Percentiles rank a stretch among this genome's conserved stretches.
These are phyloP conservation scores for Nemania serpens DNA, from an alignment of 2,329 filamentous ascomycete genomes.

Conservation along the genomic window DNA sequence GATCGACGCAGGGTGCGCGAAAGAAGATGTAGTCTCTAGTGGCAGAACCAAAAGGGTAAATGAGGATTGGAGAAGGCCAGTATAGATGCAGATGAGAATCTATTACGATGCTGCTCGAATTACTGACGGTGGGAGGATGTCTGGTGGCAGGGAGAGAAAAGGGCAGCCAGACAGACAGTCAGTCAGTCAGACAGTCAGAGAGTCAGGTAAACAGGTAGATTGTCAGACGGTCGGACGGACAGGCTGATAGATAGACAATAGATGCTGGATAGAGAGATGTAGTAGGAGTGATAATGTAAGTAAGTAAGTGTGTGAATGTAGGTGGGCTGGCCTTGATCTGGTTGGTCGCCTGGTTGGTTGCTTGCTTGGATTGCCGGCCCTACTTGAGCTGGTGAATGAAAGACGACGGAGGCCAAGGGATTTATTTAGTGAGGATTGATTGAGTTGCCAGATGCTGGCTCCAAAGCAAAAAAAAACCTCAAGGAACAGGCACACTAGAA, in stretches of 20 bases:
- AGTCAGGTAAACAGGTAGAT: too few species aligned
- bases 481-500: too few species aligned
- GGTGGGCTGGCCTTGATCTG: background rate
- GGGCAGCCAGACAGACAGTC: background rate
- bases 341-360: background rate
- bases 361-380: slow-evolving; percentile 1
- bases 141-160: background rate
- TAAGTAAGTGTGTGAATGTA: background rate
- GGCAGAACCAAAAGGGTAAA: slow-evolving; percentile 1
- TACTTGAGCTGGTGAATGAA: background rate
- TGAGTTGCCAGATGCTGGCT: too few species aligned
- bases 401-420: background rate
- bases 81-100: slow-evolving; percentile 1
- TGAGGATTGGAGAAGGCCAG: background rate
- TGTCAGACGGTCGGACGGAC: too few species aligned
- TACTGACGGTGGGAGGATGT: slow-evolving; percentile 1
- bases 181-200: too few species aligned
- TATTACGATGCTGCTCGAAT: background rate
- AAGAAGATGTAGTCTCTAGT: background rate
- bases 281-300: background rate
- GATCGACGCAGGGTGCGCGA: background rate
- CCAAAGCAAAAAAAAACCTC: too few species aligned
- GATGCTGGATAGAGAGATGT: background rate
- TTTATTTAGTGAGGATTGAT: too few species aligned
- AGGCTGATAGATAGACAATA: too few species aligned